Evolutionary conservation across 257 asterid species (phyloP).

Genomic region (Craterostigma plantagineum): DNA sequence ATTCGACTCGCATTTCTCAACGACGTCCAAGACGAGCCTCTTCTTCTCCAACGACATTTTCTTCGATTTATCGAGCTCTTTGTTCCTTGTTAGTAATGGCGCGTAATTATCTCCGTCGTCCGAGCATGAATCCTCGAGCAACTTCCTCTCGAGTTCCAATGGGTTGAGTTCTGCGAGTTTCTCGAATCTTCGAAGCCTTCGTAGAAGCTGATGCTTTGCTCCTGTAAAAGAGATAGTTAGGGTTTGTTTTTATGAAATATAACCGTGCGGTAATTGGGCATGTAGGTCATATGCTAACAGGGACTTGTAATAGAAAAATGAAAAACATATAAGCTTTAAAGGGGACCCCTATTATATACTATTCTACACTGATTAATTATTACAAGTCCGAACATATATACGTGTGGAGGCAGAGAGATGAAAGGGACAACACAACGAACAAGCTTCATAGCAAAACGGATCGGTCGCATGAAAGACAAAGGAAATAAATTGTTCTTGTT

Average conservation of each 20-base stretch:
- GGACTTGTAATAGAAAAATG: no score
- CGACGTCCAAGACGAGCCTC: slow-evolving; percentile 5
- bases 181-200: slow-evolving; percentile 62
- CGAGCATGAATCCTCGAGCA: slow-evolving; percentile 16
- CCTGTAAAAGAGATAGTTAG: slow-evolving; percentile 17
- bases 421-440: no score
- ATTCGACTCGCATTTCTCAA: slow-evolving; percentile 26
- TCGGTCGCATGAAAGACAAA: not conserved
- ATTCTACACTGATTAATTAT: not conserved
- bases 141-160: slow-evolving; percentile 37
- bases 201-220: slow-evolving; percentile 43
- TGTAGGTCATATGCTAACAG: no score
- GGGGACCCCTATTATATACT: no score
- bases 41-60: no score
- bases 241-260: not conserved
- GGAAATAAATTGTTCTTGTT: no score
- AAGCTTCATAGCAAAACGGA: not conserved
- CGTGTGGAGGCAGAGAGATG: no score
- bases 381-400: slow-evolving; percentile 2
- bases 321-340: no score
- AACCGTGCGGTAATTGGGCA: no score
- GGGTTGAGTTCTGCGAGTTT: slow-evolving; percentile 57
- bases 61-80: not conserved
- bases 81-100: not conserved
- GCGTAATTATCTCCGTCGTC: slow-evolving; percentile 7